Base-by-base conservation (phyloP, 179 eudicot genomes). In the Patellifolia procumbens region DNA sequence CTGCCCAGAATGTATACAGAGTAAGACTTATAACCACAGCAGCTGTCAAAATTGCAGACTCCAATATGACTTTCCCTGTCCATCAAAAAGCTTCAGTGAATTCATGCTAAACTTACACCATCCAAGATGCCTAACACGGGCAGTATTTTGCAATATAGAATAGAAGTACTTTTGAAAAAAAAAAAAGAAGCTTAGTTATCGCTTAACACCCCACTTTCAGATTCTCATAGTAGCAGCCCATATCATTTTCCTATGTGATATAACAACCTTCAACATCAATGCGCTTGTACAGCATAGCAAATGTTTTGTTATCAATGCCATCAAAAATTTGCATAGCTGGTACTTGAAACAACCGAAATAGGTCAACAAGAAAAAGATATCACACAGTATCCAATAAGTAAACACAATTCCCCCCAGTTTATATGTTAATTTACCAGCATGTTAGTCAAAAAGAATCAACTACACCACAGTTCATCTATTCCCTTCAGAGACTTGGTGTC, bases 1-100 rank as follows among this genome's bases (percentile, higher is more conserved):
- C 97, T 37, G 93, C 98, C 98, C 97, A 91, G 77, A 90, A 93
- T 61, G 98, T 93, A 88, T 90, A 91, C 7, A 87, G 67, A 45
- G 98, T 93, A 59, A 93, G 87, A 51, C 92, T 79, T 59, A 93
- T 79, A 16, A 93, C 95, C 68, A 93, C 92, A 16, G 83, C 92
- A 4, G 90, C 69, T 2, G 98, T 93, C 59, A 93, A 69, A 37
- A 93, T 89, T 16, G 79, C 92, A 0, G 97, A 80, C 84, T 93
- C 97, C 82, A 93, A 82, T 5, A 93, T 87, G 15, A 92, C 86
- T 79, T 86, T 92, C 58, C 93, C 98, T 93, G 93, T 62, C 19
- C 53, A 35, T 7, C 29, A 26, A 53, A 13, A 71, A 42, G 12
- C 8, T n/a, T 2, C 19, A 17, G 72, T 78, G 46, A 78, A 73